These are phyloP conservation scores for Rosa hybrid DNA, from an alignment of 331 rosid species.

Conservation along the genomic window DNA sequence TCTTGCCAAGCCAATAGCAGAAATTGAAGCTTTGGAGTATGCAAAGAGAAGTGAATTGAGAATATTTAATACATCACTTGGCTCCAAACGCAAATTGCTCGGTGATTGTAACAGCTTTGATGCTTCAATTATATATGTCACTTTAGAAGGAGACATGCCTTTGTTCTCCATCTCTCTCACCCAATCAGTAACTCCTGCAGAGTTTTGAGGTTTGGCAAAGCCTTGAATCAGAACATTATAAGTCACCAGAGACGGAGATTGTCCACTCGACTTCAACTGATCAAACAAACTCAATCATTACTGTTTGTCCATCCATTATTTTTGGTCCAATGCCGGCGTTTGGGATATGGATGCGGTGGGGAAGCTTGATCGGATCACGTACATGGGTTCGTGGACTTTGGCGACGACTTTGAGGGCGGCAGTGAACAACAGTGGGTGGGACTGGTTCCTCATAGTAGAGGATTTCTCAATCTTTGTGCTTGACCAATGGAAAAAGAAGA, in stretches of 20 bases:
- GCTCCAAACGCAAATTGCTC: slow-evolving; percentile 48
- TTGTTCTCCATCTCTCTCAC: slow-evolving; percentile 76
- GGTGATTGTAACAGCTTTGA: slow-evolving; percentile 55
- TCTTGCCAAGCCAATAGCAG: neutral
- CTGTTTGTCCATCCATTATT: too few relatives aligned
- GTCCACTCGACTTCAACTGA: slow-evolving; percentile 58
- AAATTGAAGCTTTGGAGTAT: neutral
- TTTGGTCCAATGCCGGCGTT: too few relatives aligned
- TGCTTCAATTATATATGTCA: slow-evolving; percentile 71
- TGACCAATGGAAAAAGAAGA: too few relatives aligned
- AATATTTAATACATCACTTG: slow-evolving; percentile 23
- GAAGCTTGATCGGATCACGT: too few relatives aligned
- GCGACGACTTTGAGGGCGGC: too few relatives aligned
- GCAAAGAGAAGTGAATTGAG: neutral
- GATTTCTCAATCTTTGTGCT: too few relatives aligned
- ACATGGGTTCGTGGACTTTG: too few relatives aligned
- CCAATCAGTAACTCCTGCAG: slow-evolving; percentile 42
- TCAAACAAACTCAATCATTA: slow-evolving; percentile 41
- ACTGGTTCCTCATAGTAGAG: too few relatives aligned
- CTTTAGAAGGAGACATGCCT: slow-evolving; percentile 59
- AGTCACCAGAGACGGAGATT: slow-evolving; percentile 63
- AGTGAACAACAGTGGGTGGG: too few relatives aligned
- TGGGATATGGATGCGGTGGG: too few relatives aligned
- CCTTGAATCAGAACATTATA: slow-evolving; percentile 71
- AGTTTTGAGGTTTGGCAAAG: slow-evolving; percentile 48